Evolutionary conservation across 2,329 filamentous ascomycete genomes (phyloP).

Genomic region (Cordyceps tenuipes): DNA sequence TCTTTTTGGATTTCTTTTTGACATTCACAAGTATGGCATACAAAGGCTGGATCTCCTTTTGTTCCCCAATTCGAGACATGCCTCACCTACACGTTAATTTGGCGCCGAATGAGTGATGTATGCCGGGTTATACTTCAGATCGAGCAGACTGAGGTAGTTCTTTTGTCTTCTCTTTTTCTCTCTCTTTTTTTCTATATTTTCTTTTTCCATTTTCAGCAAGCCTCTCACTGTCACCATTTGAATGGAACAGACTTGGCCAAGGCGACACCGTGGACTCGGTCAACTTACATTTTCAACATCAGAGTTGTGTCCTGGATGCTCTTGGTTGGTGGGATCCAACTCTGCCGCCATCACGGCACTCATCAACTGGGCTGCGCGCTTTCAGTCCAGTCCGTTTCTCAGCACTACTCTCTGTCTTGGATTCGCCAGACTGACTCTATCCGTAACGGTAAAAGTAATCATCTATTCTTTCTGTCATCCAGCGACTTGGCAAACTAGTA

Average conservation of each 20-base stretch:
- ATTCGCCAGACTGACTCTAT: not conserved
- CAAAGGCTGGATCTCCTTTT: not conserved
- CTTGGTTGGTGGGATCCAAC: not conserved
- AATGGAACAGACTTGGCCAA: not conserved
- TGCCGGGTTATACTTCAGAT: too few species aligned
- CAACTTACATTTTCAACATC: not conserved
- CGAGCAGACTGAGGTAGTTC: not conserved
- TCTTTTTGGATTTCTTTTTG: not conserved
- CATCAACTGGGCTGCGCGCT: not conserved
- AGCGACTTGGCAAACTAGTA: not conserved
- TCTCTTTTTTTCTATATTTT: not conserved
- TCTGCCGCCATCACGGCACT: not conserved
- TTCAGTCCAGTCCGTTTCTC: not conserved
- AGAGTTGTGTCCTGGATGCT: not conserved
- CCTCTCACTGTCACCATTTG: not conserved
- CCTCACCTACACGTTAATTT: not conserved
- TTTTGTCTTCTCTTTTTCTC: not conserved
- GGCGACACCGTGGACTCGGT: not conserved
- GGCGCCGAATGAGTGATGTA: not conserved
- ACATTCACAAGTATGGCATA: not conserved
- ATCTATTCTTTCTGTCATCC: not conserved
- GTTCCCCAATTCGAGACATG: too few species aligned
- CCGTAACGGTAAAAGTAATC: not conserved
- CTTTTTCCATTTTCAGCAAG: not conserved
- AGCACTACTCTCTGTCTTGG: not conserved